phyloP scores from a whole-genome alignment of 2,329 filamentous ascomycete species.

The Aureobasidium lini region DNA sequence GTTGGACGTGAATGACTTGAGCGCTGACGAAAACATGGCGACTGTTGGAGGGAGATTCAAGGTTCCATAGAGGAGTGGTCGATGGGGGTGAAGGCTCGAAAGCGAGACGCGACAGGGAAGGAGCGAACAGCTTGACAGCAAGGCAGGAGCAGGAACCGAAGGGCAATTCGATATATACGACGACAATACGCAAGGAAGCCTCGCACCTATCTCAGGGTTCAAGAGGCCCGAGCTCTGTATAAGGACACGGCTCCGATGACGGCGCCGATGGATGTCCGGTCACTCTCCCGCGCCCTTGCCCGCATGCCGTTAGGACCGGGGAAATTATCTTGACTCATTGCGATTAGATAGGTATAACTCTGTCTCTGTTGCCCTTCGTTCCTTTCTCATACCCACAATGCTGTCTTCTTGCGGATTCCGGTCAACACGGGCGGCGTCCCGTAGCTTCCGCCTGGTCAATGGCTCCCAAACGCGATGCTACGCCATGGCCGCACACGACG shows the following conservation, averaged over 20 bases:
- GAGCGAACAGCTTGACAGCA: not conserved
- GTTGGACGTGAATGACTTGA: conserved; percentile 92
- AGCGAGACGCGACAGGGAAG: not conserved
- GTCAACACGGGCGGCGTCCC: conserved; percentile 19
- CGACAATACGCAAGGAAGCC: not conserved
- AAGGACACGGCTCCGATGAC: conserved; percentile 4
- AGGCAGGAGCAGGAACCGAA: not conserved
- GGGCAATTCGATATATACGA: not conserved
- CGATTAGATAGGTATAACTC: not conserved
- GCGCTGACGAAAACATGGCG: conserved; percentile 82
- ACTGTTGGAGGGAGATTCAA: not conserved
- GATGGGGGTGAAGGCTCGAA: not conserved
- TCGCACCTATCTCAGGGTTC: not conserved
- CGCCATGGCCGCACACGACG: conserved; percentile 42
- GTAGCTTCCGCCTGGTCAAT: conserved; percentile 1
- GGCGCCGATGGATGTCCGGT: not conserved
- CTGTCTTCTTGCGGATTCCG: conserved; percentile 12
- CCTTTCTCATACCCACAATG: not conserved
- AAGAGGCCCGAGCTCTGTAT: conserved; percentile 7
- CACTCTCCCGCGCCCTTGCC: not conserved
- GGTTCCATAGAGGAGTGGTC: not conserved
- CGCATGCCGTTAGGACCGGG: not conserved
- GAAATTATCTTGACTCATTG: conserved; percentile 10
- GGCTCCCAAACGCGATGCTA: conserved; percentile 26
- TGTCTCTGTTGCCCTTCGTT: not conserved